Conservation (phyloP, 2,329 filamentous ascomycete species). For the Phialophora verrucosa region DNA sequence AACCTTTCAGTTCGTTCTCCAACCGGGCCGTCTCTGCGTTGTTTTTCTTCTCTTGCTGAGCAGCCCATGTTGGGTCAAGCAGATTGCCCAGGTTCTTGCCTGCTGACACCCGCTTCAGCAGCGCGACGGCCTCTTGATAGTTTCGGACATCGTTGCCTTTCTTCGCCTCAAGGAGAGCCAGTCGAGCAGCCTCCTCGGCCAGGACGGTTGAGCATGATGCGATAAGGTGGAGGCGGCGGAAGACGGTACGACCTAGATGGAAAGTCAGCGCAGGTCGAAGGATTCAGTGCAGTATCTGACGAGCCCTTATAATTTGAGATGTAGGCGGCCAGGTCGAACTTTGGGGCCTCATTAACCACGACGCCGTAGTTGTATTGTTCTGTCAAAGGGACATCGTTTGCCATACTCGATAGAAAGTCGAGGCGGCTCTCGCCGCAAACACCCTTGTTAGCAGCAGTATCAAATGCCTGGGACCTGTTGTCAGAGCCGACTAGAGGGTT, state of each 20-base stretch:
- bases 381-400: constrained; percentile 18
- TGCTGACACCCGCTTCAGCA: constrained; percentile 63
- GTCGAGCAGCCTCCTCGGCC: constrained; percentile 77
- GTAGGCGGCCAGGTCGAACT: constrained; percentile 90
- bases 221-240: constrained; percentile 81
- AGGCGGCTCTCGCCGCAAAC: constrained; percentile 4
- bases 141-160: constrained; percentile 71
- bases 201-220: constrained; percentile 78
- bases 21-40: constrained; percentile 74
- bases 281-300: constrained; percentile 28
- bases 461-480: not conserved
- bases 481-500: not conserved
- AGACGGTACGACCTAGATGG: constrained; percentile 74
- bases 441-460: not conserved
- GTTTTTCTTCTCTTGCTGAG: constrained; percentile 69
- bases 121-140: constrained; percentile 72
- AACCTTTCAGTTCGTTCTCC: constrained; percentile 83
- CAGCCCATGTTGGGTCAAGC: constrained; percentile 76
- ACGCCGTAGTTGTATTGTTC: constrained; percentile 28
- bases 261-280: not conserved
- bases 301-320: constrained; percentile 85
- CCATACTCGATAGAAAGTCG: constrained; percentile 21
- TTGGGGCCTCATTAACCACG: constrained; percentile 64
- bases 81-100: constrained; percentile 71
- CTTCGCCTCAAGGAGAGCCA: constrained; percentile 77